Evolutionary conservation across 225 moss, liverwort and hornwort species (phyloP), one percentile per base, ranked within the genome.

Genomic region (Neckera pumila): DNA sequence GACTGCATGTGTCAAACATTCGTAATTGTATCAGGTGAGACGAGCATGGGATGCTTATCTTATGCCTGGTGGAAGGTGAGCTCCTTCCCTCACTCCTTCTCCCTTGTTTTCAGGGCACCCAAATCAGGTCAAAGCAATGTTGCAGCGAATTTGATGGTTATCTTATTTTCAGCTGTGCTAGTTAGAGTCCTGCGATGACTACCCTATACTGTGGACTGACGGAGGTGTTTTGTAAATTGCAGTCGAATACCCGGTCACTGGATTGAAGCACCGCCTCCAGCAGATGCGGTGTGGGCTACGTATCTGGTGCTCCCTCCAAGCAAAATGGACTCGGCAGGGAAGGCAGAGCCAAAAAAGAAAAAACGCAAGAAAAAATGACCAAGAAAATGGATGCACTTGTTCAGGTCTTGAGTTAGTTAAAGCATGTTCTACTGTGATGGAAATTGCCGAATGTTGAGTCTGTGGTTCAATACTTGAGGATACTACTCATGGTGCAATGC

Each of bases 21-120:
- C 12, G 36, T 63, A 43, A 65, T 81, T 86, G 83, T 84, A 91
- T 87, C 94, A 98, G 98, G 96, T 97, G 87, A 94, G 98, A 91
- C 95, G 92, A 92, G 95, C 93, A 31, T 99, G 97, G 99, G 97
- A 99, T 90, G 94, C 95, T 51, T 99, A 96, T 91, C 95, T 99
- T 79, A 93, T 94, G 93, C 95, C 92, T 64, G 96, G 97, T 89
- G 98, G 96, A 94, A 95, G 98, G 98, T 98, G 42, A 91, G 93
- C 62, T 82, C 81, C 43, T 87, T 76, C 49, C 76, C 38, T 84
- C 43, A 6, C 69, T 80, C 72, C 83, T 89, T 84, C 56, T 85
- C 86, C 59, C 73, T 73, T 71, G 22, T 82, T 42, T 49, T 88
- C 86, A 80, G 61, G 57, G 25, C 66, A 74, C 43, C 60, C 18